Evolutionary conservation across 345 rosid species (phyloP).

Genomic region (Lenwebbia sp.): DNA sequence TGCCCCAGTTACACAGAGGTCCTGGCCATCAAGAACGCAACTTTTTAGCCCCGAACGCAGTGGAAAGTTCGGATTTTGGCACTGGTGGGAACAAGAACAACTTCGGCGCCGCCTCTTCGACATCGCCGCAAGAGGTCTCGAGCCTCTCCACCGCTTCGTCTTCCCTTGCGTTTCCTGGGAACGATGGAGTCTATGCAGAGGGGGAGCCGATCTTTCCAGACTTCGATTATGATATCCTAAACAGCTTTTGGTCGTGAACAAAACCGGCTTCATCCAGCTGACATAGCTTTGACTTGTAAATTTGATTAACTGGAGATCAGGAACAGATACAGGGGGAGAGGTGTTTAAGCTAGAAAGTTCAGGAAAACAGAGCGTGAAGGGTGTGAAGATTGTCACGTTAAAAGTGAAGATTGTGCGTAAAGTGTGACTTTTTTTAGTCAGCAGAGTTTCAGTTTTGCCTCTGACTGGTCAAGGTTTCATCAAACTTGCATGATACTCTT

Average conservation of each 20-base stretch:
- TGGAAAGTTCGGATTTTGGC: neutral
- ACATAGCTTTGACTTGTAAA: neutral
- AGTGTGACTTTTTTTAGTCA: neutral
- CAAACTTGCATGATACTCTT: neutral
- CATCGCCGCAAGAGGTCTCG: neutral
- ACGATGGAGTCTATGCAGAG: neutral
- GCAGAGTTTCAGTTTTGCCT: neutral
- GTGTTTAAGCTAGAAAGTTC: neutral
- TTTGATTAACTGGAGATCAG: neutral
- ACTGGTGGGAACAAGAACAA: neutral
- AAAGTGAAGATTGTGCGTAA: neutral
- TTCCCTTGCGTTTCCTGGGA: neutral
- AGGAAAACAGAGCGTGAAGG: neutral
- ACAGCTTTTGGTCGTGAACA: neutral
- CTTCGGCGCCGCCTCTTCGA: neutral
- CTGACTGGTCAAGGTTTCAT: neutral
- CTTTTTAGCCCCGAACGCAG: neutral
- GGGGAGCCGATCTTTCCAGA: neutral
- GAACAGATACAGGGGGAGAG: neutral
- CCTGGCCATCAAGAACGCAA: neutral
- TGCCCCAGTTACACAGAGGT: neutral
- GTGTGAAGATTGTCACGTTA: neutral
- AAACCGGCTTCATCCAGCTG: neutral
- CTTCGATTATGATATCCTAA: neutral
- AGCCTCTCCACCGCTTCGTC: neutral